A percentile compares a stretch with the other conserved stretches of the same genome.
These are phyloP conservation scores for Populus hybrid DNA, from an alignment of 441 rosid genomes.

Conservation along the genomic window DNA sequence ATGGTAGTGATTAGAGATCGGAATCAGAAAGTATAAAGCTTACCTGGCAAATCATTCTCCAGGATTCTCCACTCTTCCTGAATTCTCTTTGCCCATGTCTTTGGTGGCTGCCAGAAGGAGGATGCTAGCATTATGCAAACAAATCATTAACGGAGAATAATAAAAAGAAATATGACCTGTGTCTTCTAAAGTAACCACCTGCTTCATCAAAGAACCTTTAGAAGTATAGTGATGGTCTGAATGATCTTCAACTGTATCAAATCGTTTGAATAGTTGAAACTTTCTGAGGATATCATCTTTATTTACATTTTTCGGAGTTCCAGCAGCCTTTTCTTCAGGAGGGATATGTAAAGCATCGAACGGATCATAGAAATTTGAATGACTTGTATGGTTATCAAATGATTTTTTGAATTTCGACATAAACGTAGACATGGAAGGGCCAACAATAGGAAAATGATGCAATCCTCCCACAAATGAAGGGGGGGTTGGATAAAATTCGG, in stretches of 20 bases:
- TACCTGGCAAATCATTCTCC: conserved; percentile 90
- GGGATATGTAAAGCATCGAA: conserved; percentile 24
- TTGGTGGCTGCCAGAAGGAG: conserved; percentile 40
- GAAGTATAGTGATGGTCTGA: conserved; percentile 59
- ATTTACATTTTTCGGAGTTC: conserved; percentile 28
- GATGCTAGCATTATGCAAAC: conserved; percentile 8
- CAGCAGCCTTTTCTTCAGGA: conserved; percentile 29
- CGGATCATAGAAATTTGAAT: conserved; percentile 20
- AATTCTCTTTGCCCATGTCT: conserved; percentile 68
- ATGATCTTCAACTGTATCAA: conserved; percentile 70
- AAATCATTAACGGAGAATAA: neutral
- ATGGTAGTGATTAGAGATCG: neutral
- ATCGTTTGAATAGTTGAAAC: conserved; percentile 58
- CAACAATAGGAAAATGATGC: conserved; percentile 12
- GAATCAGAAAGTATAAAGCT: conserved; percentile 6
- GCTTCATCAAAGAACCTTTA: conserved; percentile 11
- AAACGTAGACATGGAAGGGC: conserved; percentile 14
- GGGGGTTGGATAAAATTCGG: neutral
- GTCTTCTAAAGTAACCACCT: too few species aligned
- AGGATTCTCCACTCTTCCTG: conserved; percentile 90
- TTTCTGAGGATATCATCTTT: conserved; percentile 45
- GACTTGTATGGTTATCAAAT: neutral
- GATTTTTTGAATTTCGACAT: neutral
- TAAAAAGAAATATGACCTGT: too few species aligned
- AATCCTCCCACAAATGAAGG: neutral